Evolutionary conservation across 2,329 filamentous ascomycete genomes (phyloP).

Genomic region (Fusarium zealandicum): DNA sequence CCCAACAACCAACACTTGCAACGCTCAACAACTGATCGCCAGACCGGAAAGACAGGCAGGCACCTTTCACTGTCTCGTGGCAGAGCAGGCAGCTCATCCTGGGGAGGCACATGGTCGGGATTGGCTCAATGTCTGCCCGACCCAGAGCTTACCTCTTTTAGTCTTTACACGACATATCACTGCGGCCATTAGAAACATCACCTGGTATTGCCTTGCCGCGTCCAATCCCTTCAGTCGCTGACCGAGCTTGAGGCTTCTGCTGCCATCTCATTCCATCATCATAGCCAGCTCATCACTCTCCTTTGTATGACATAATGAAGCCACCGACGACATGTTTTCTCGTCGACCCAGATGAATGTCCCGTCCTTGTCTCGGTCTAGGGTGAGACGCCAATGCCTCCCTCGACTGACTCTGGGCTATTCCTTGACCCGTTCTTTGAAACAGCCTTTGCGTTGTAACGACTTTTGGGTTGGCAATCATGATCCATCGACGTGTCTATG

Average conservation of each 20-base stretch:
- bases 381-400: background rate
- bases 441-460: background rate
- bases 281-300: conserved; percentile 34
- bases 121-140: conserved; percentile 22
- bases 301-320: conserved; percentile 30
- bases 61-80: background rate
- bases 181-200: conserved; percentile 24
- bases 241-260: conserved; percentile 20
- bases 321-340: conserved; percentile 29
- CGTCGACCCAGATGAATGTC: conserved; percentile 29
- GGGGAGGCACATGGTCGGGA: conserved; percentile 23
- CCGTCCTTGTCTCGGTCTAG: background rate
- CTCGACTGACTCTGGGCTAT: background rate
- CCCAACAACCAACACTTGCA: background rate
- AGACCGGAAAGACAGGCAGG: background rate
- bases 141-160: conserved; percentile 14
- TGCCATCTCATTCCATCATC: conserved; percentile 29
- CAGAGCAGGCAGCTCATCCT: background rate
- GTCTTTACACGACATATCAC: conserved; percentile 22
- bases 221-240: conserved; percentile 28
- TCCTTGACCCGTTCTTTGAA: conserved; percentile 6
- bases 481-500: background rate
- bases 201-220: conserved; percentile 27
- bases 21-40: background rate
- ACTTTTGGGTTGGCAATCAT: background rate